Evolutionary conservation across 768 basidiomycete species (phyloP).

Genomic region (Suillus brevipes): DNA sequence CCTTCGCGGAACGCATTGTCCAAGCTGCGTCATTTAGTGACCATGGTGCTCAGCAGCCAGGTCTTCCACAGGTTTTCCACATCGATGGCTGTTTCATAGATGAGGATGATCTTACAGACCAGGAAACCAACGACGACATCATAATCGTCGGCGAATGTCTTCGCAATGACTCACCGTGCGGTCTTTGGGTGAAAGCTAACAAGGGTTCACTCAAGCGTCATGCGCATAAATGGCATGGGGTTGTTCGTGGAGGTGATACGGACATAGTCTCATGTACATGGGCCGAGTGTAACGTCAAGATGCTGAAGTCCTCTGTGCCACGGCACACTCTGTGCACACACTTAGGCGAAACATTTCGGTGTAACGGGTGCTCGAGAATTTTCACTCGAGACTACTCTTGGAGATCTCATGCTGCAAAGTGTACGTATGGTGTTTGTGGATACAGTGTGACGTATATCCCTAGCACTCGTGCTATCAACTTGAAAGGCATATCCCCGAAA

Average conservation of each 20-base stretch:
- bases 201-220: slow-evolving; percentile 8
- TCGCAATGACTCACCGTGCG: slow-evolving; percentile 2
- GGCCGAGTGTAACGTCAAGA: neutral
- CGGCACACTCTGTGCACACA: neutral
- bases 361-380: neutral
- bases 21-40: neutral
- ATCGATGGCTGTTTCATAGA: neutral
- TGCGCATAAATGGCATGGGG: slow-evolving; percentile 4
- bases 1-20: neutral
- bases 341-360: neutral
- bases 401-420: neutral
- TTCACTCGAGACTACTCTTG: neutral
- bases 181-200: slow-evolving; percentile 8
- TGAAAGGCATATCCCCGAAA: too few species aligned
- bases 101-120: neutral
- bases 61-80: too few species aligned
- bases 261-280: neutral
- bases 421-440: neutral
- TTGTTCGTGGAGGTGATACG: neutral
- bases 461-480: neutral
- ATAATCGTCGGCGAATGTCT: slow-evolving; percentile 3
- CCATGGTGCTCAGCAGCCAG: neutral
- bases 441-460: neutral
- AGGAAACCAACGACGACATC: too few species aligned
- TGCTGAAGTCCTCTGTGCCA: neutral